Conservation (phyloP, 306 rosid species). For the Cucumis melo region DNA sequence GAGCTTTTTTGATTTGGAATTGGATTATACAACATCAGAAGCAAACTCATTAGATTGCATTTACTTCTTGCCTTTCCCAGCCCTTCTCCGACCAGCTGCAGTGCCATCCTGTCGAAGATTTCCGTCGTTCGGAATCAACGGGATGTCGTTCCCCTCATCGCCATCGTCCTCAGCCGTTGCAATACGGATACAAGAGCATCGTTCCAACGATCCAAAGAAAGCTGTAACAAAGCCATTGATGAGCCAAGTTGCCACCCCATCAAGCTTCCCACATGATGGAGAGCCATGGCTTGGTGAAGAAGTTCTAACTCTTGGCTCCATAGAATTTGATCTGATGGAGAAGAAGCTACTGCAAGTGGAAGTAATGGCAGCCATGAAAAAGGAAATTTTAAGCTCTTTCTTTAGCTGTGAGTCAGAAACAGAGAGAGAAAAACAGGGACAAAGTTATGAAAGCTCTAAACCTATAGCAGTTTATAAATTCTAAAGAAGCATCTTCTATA, state of each 20-base stretch:
- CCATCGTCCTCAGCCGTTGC: constrained; percentile 28
- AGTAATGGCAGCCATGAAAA: constrained; percentile 37
- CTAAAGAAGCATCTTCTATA: neutral
- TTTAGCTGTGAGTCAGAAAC: neutral
- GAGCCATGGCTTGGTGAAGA: constrained; percentile 21
- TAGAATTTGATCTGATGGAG: constrained; percentile 30
- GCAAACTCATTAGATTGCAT: neutral
- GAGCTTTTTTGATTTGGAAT: neutral
- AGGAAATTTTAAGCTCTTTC: neutral
- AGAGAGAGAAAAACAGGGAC: neutral
- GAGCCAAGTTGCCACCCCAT: constrained; percentile 62
- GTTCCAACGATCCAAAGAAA: constrained; percentile 50
- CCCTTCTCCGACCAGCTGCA: constrained; percentile 31
- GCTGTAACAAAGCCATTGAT: constrained; percentile 43
- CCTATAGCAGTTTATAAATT: neutral
- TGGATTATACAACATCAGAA: neutral
- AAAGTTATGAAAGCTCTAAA: neutral
- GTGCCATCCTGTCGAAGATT: constrained; percentile 25
- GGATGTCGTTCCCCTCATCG: constrained; percentile 37
- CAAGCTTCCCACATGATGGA: constrained; percentile 37
- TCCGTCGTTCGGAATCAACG: constrained; percentile 41
- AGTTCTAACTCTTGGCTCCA: constrained; percentile 22
- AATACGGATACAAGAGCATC: constrained; percentile 57
- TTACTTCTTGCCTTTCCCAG: constrained; percentile 29
- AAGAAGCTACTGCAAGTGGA: constrained; percentile 28